Percentiles rank a stretch among this genome's conserved stretches.
phyloP scores from a whole-genome alignment of 345 rosid species.

The Hirschfeldia incana region DNA sequence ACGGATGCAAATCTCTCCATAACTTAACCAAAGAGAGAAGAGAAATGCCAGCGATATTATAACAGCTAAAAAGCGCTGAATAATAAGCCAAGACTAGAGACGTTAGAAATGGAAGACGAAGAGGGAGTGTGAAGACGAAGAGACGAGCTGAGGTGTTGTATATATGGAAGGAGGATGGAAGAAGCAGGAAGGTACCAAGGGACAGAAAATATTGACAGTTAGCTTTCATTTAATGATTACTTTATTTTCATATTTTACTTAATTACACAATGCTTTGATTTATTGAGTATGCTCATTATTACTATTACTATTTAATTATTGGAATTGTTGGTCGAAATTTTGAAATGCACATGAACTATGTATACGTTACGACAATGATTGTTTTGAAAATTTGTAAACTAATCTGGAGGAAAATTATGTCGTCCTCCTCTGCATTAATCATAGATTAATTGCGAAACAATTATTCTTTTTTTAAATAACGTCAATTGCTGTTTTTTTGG shows the following conservation, averaged over 20 bases:
- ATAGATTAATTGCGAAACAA: slow-evolving; percentile 13
- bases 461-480: neutral
- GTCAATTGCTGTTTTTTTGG: neutral
- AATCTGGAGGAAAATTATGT: slow-evolving; percentile 11
- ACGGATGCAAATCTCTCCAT: slow-evolving; percentile 39
- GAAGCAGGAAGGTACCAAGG: neutral
- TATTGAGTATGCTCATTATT: neutral
- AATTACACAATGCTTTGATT: slow-evolving; percentile 1
- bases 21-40: neutral
- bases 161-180: neutral
- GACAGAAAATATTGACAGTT: slow-evolving; percentile 41
- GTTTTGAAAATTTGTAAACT: neutral
- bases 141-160: neutral
- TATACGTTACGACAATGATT: slow-evolving; percentile 27
- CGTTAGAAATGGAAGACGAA: neutral
- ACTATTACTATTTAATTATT: neutral
- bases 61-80: slow-evolving; percentile 47
- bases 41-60: slow-evolving; percentile 44
- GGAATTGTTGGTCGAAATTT: slow-evolving; percentile 18
- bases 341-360: slow-evolving; percentile 21
- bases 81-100: slow-evolving; percentile 2
- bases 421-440: slow-evolving; percentile 11
- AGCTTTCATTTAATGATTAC: slow-evolving; percentile 35
- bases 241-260: neutral
- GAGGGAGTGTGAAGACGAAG: neutral